Evolutionary conservation across 805 yeast genomes (phyloP), one percentile per base, ranked within the genome.

Genomic region (Yarrowia divulgata): DNA sequence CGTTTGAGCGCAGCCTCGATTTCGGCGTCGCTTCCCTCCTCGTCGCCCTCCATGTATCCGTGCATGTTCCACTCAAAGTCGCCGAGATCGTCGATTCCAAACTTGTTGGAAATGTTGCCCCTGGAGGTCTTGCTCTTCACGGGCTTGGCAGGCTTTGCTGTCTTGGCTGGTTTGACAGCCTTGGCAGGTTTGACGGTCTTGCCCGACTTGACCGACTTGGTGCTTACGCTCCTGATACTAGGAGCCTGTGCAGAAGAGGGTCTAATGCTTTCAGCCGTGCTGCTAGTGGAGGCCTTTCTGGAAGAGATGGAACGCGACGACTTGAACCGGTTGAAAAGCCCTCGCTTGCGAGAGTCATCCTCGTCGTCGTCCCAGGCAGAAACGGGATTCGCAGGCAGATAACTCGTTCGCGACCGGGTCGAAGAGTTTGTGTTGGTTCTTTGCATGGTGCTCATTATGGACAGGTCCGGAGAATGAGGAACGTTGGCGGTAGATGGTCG

Each of bases 311-410:
- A 55, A 1, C 46, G 16, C 6, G 46, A 14, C 8, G 66, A 13
- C 40, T 60, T 60, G 42, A 45, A 60, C 7, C 66, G 39, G 18
- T 12, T 16, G 14, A 60, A 60, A 18, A 45, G 52, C 1, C 66
- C 39, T n/a, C 16, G 34, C 43, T 60, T 60, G 32, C 34, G 52
- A 6, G 18, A 18, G 7, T 60, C 66, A 1, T 48, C 52, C 4
- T 60, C 66, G 46, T 60, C 66, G 66, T 60, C 66, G 16, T 60
- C 66, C 66, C 66, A 60, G 35, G 34, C 8, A 7, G 52, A 43
- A 4, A 60, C 52, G 16, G 66, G 66, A 12, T 60, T 60, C 16
- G 2, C 18, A 7, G 66, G 66, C 8, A 60, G 12, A 29, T 32
- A 42, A 23, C n/a, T 23, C n/a, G 50, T n/a, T 12, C 49, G 23